Percentiles rank a stretch among this genome's conserved stretches.
phyloP scores from a whole-genome alignment of 2,329 filamentous ascomycete genomes.

The Chaetomiaceae sp. region DNA sequence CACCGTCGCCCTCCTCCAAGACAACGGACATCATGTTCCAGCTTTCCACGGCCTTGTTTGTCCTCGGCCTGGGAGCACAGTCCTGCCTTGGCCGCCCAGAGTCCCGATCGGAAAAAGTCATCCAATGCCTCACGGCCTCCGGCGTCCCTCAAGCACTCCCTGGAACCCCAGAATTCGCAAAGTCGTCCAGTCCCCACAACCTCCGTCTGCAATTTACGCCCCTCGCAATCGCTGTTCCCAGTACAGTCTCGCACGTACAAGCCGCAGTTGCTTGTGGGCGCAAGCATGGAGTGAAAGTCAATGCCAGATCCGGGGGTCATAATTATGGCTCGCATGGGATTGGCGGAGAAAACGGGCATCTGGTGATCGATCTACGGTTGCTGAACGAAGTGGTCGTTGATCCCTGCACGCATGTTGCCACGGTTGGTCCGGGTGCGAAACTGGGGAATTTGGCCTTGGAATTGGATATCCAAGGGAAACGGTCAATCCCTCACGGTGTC shows the following conservation, averaged over 20 bases:
- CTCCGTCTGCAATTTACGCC: conserved; percentile 32
- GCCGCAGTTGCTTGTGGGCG: conserved; percentile 42
- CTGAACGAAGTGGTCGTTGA: conserved; percentile 41
- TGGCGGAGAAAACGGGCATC: conserved; percentile 42
- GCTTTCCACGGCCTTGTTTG: not conserved
- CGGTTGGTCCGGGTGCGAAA: conserved; percentile 44
- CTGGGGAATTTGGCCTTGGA: conserved; percentile 42
- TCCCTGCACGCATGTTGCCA: conserved; percentile 33
- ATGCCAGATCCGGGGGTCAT: conserved; percentile 46
- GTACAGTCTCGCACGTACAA: conserved; percentile 39
- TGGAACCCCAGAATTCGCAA: not conserved
- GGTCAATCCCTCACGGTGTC: conserved; percentile 44
- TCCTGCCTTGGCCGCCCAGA: not conserved
- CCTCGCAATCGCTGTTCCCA: conserved; percentile 39
- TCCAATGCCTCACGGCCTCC: not conserved
- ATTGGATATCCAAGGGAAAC: conserved; percentile 35
- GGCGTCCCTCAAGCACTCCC: not conserved
- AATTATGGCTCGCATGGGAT: conserved; percentile 45
- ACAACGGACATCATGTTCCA: not conserved
- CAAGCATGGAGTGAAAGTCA: conserved; percentile 38
- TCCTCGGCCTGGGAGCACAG: not conserved
- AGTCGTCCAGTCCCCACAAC: conserved; percentile 13
- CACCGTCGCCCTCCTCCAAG: not conserved
- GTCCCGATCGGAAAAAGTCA: not conserved
- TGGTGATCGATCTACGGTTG: conserved; percentile 43